Evolutionary conservation across 2,329 filamentous ascomycete genomes (phyloP).

Genomic region (Exophiala xenobiotica): DNA sequence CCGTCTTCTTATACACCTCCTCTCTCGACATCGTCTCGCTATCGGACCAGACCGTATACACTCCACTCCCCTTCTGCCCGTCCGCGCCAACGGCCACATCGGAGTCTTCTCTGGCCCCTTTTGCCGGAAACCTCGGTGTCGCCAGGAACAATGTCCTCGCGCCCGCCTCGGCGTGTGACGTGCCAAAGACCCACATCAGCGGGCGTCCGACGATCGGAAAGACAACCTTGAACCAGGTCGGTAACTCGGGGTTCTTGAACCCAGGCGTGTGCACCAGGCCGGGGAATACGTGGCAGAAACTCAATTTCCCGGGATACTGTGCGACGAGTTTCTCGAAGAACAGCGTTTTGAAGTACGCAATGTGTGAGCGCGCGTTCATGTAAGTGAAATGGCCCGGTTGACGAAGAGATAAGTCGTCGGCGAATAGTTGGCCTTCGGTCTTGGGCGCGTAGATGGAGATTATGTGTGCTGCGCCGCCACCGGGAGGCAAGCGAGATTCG

Average conservation of each 20-base stretch:
- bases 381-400: constrained; percentile 31
- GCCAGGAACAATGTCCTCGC: constrained; percentile 28
- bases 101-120: background rate
- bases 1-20: constrained; percentile 25
- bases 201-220: constrained; percentile 30
- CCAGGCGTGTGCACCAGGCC: constrained; percentile 36
- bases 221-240: constrained; percentile 34
- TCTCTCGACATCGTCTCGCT: constrained; percentile 16
- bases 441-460: constrained; percentile 39
- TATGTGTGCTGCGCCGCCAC: constrained; percentile 23
- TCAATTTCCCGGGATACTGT: constrained; percentile 30
- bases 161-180: constrained; percentile 27
- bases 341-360: constrained; percentile 36
- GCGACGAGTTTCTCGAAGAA: constrained; percentile 35
- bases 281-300: constrained; percentile 36
- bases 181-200: constrained; percentile 1
- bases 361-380: constrained; percentile 32
- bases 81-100: constrained; percentile 24
- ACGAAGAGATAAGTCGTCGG: constrained; percentile 34
- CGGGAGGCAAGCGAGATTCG: constrained; percentile 10
- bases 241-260: constrained; percentile 32
- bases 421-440: constrained; percentile 32
- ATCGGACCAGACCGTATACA: constrained; percentile 29
- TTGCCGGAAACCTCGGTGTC: constrained; percentile 21
- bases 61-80: constrained; percentile 31